Conservation (phyloP, 805 yeast genomes). For the Millerozyma acaciae region DNA sequence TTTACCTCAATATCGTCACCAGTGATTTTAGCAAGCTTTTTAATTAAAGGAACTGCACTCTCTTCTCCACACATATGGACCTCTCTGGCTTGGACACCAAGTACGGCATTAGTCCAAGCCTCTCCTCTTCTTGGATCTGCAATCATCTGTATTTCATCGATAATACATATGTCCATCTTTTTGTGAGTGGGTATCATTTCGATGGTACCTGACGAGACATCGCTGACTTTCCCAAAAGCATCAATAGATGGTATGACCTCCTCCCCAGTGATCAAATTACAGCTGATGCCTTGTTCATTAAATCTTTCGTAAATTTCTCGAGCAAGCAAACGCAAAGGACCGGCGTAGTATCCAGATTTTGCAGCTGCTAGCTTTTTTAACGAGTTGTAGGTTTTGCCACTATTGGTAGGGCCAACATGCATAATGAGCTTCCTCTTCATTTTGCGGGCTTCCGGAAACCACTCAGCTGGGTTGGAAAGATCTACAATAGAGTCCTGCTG, state of each 20-base stretch:
- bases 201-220: slow-evolving; percentile 80
- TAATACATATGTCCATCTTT: slow-evolving; percentile 78
- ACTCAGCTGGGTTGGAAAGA: slow-evolving; percentile 40
- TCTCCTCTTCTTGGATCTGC: slow-evolving; percentile 76
- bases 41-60: slow-evolving; percentile 68
- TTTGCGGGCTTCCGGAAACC: slow-evolving; percentile 84
- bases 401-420: slow-evolving; percentile 97
- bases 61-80: slow-evolving; percentile 93
- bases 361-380: slow-evolving; percentile 61
- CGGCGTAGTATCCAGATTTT: slow-evolving; percentile 84
- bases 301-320: slow-evolving; percentile 87
- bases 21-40: slow-evolving; percentile 55
- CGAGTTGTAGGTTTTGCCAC: slow-evolving; percentile 90
- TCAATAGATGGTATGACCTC: slow-evolving; percentile 75
- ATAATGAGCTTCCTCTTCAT: slow-evolving; percentile 75
- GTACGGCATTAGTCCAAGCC: slow-evolving; percentile 90
- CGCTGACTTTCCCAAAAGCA: slow-evolving; percentile 66
- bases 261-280: slow-evolving; percentile 94
- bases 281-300: slow-evolving; percentile 57
- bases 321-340: slow-evolving; percentile 87
- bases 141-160: slow-evolving; percentile 97
- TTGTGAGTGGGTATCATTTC: slow-evolving; percentile 80
- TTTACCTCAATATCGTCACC: slow-evolving; percentile 80
- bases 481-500: slow-evolving; percentile 18
- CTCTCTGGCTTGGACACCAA: slow-evolving; percentile 83